Evolutionary conservation across 1,284 basidiomycete species (phyloP), one percentile per base, ranked within the genome.

Genomic region (Coniferiporia sulphurascens): DNA sequence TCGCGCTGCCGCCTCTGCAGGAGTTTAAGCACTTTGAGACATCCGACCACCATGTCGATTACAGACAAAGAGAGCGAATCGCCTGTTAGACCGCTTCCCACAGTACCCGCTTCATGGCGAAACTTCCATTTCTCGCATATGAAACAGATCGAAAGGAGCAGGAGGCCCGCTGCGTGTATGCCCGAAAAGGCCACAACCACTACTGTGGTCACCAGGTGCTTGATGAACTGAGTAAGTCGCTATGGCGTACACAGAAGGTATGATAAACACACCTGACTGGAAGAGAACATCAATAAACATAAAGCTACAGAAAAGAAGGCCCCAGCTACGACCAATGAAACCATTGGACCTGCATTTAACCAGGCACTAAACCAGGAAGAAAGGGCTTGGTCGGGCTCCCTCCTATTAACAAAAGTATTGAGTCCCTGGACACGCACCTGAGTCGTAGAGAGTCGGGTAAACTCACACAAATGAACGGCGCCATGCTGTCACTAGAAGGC

Each of bases 401-500:
- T 35, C 12, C 50, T 52, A 21, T 6, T 35, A 8, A 36, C n/a
- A 22, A 21, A 2, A 27, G 19, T 36, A 44, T 17, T 15, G 1
- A 27, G 27, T 27, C 27, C 27, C 27, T 27, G 27, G 5, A 27
- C 27, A 27, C n/a, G n/a, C 27, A 27, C 27, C 27, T 5, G 27
- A 27, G 5, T 27, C 5, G 27, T 27, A 27, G 27, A 27, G 27
- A 27, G 3, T 27, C n/a, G 10, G 13, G 22, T 41, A 10, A 44
- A 13, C 52, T 22, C 17, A 59, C 57, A 59, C 57, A 21, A 53
- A 21, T 15, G 57, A 59, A 17, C 44, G 36, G 7, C 21, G 34
- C 57, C 57, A 59, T 19, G 57, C 17, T 44, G 53, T 41, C 8
- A 48, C 51, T 3, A 59, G 51, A n/a, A 59, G 17, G 22, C 57